Conservation (phyloP, 2,329 filamentous ascomycete genomes). For the Aspergillus pseudoviridinutans region DNA sequence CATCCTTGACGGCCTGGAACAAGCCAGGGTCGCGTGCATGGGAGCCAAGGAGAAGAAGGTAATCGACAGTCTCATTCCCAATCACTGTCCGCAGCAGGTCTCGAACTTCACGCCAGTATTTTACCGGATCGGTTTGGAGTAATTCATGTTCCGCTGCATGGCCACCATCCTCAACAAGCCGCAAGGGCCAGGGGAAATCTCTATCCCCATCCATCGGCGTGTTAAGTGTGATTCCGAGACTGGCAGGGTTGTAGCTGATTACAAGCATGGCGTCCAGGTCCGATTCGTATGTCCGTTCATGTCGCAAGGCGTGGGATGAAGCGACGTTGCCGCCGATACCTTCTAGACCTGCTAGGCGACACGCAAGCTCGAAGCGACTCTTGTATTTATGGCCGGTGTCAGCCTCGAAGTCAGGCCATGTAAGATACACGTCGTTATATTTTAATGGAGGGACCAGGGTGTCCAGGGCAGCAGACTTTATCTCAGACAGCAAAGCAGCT, state of each 20-base stretch:
- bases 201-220: background rate
- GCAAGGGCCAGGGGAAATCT: background rate
- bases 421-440: too few species aligned
- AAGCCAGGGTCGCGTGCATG: constrained; percentile 2
- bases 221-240: constrained; percentile 5
- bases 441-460: too few species aligned
- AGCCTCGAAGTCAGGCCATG: too few species aligned
- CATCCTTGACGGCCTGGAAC: background rate
- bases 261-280: background rate
- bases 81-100: constrained; percentile 1
- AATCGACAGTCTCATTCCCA: constrained; percentile 3
- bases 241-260: constrained; percentile 6
- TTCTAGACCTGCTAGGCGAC: too few species aligned
- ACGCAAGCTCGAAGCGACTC: too few species aligned
- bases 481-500: too few species aligned
- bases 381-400: too few species aligned
- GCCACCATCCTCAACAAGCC: background rate
- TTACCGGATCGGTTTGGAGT: background rate
- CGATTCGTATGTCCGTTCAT: background rate
- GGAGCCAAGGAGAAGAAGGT: constrained; percentile 4
- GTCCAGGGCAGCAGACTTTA: too few species aligned
- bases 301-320: too few species aligned
- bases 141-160: too few species aligned
- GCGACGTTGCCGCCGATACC: too few species aligned
- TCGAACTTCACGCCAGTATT: constrained; percentile 1